phyloP scores from a whole-genome alignment of 306 rosid species.

The Trifolium pratense region DNA sequence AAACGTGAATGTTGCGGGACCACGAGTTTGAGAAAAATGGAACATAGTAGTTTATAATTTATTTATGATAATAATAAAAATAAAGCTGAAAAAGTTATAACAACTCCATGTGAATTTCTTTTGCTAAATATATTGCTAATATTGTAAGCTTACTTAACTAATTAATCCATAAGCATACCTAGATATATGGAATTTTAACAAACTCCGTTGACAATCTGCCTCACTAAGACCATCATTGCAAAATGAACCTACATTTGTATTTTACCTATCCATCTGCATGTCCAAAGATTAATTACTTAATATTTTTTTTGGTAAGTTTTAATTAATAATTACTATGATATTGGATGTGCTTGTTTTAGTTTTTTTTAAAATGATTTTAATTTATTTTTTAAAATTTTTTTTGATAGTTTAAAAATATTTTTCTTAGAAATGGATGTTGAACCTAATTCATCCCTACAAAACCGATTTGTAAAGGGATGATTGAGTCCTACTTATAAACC shows the following conservation, averaged over 20 bases:
- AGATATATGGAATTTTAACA: constrained; percentile 7
- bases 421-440: too few species aligned
- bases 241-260: neutral
- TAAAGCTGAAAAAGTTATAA: constrained; percentile 61
- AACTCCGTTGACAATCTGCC: constrained; percentile 35
- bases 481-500: too few species aligned
- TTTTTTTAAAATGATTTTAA: too few species aligned
- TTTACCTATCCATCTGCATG: neutral
- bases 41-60: neutral
- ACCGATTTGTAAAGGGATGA: too few species aligned
- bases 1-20: constrained; percentile 50
- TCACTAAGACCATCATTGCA: neutral
- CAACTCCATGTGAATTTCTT: constrained; percentile 44
- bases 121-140: constrained; percentile 9
- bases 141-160: constrained; percentile 11
- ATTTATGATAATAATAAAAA: neutral
- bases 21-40: constrained; percentile 31
- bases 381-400: too few species aligned
- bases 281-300: too few species aligned
- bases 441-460: too few species aligned
- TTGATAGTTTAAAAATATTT: too few species aligned
- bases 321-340: too few species aligned
- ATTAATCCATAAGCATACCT: constrained; percentile 11
- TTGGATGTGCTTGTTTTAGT: too few species aligned
- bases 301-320: too few species aligned